Evolutionary conservation across 805 yeast species (phyloP).

Genomic region (Starmerella kuoi): DNA sequence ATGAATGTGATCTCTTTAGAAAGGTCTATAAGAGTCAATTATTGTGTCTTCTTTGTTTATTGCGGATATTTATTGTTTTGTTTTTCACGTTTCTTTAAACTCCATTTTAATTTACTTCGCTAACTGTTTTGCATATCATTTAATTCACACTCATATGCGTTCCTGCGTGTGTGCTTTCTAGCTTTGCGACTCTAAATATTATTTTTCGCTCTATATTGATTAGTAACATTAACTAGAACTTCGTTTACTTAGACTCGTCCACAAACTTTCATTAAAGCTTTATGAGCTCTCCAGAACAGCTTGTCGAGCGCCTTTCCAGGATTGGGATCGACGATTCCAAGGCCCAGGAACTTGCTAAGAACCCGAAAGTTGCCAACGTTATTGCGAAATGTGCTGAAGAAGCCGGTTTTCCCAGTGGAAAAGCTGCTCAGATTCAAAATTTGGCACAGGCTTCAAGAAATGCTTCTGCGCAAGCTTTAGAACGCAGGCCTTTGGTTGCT

Average conservation of each 20-base stretch:
- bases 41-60: too few relatives aligned
- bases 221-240: too few relatives aligned
- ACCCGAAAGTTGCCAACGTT: slow-evolving; percentile 69
- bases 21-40: too few relatives aligned
- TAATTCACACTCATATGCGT: too few relatives aligned
- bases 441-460: slow-evolving; percentile 61
- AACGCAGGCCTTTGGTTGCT: slow-evolving; percentile 42
- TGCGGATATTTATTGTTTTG: too few relatives aligned
- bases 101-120: too few relatives aligned
- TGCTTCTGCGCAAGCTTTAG: slow-evolving; percentile 27
- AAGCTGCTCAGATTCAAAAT: slow-evolving; percentile 56
- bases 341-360: slow-evolving; percentile 68
- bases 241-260: not conserved
- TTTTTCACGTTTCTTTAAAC: too few relatives aligned
- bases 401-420: slow-evolving; percentile 36
- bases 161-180: too few relatives aligned
- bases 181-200: too few relatives aligned
- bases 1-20: too few relatives aligned
- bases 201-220: too few relatives aligned
- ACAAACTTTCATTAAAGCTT: not conserved
- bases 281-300: slow-evolving; percentile 6
- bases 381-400: slow-evolving; percentile 47
- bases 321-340: slow-evolving; percentile 31
- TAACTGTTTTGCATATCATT: too few relatives aligned
- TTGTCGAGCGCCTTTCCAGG: slow-evolving; percentile 18